phyloP scores from a whole-genome alignment of 768 basidiomycete genomes.

The Leccinum longicurvipes region DNA sequence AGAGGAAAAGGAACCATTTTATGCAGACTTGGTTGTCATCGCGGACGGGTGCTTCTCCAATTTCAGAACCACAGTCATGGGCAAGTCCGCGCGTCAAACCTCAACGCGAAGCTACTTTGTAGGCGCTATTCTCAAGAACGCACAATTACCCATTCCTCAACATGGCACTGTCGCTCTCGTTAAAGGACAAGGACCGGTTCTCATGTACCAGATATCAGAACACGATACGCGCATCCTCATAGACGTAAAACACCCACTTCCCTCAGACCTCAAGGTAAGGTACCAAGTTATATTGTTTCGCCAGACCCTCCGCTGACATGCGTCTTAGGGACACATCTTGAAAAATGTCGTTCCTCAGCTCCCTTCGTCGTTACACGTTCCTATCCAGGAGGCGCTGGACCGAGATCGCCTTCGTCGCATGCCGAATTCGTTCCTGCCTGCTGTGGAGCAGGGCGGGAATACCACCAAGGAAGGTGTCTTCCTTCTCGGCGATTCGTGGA shows the following conservation, averaged over 20 bases:
- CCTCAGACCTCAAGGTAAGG: slow-evolving; percentile 84
- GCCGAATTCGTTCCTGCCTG: slow-evolving; percentile 93
- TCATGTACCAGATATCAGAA: slow-evolving; percentile 88
- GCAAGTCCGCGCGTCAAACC: slow-evolving; percentile 44
- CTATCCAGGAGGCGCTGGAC: slow-evolving; percentile 69
- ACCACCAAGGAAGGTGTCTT: slow-evolving; percentile 64
- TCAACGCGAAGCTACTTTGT: slow-evolving; percentile 75
- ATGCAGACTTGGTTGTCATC: slow-evolving; percentile 77
- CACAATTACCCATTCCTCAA: slow-evolving; percentile 63
- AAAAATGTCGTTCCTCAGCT: slow-evolving; percentile 76
- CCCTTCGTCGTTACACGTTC: slow-evolving; percentile 63
- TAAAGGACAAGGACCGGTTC: slow-evolving; percentile 79
- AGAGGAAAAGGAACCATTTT: slow-evolving; percentile 50
- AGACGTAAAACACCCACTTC: slow-evolving; percentile 82
- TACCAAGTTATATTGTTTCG: slow-evolving; percentile 16
- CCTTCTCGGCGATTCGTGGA: slow-evolving; percentile 94
- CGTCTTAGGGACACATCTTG: slow-evolving; percentile 60
- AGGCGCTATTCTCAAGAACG: slow-evolving; percentile 80
- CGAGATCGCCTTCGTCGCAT: slow-evolving; percentile 81
- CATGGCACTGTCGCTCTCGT: slow-evolving; percentile 85
- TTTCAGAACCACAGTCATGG: slow-evolving; percentile 73
- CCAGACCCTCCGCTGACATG: slow-evolving; percentile 1
- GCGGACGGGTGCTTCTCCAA: slow-evolving; percentile 97
- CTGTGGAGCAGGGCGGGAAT: slow-evolving; percentile 58
- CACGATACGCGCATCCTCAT: slow-evolving; percentile 92